Evolutionary conservation across 331 rosid genomes (phyloP), one percentile per base, ranked within the genome.

Genomic region (Rosa hybrid): DNA sequence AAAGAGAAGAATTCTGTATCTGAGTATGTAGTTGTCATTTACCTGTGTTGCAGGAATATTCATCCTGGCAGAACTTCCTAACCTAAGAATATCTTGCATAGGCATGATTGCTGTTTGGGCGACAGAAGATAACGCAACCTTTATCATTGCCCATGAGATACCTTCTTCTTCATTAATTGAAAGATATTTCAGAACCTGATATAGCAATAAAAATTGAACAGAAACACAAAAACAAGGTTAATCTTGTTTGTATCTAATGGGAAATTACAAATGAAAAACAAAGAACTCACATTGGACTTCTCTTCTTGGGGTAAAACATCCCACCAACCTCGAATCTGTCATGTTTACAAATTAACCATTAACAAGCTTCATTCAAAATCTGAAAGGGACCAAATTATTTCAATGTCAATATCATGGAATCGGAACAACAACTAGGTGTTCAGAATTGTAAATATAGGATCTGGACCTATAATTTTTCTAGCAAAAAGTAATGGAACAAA

Each of bases 41-140:
- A 92, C 98, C 98, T 91, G 97, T 84, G 98, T 95, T 53, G 98
- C 98, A 38, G 98, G 98, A 86, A 85, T 89, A 80, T 95, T 95
- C 98, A 95, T 95, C 96, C 98, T 88, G 34, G 97, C 92, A 82
- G 96, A 90, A 82, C 9, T 91, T 59, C 96, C 98, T 12, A 92
- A 86, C 79, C 92, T 81, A 79, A 95, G 96, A 85, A 95, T 70
- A 86, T 95, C 98, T 87, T 95, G 98, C 92, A 95, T 86, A 8
- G 97, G 98, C 84, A 92, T 81, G 78, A 95, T 77, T 69, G 98
- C 81, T 68, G 96, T 91, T 82, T 77, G 97, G 81, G 98, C 96
- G 71, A 95, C 98, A 18, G 98, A 92, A 62, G 94, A 90, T 68
- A 91, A 38, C 0, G 54, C 90, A 62, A 89, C 82, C 85, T 81